Base-by-base conservation (phyloP, 345 rosid species). In the Erodium maritimum region DNA sequence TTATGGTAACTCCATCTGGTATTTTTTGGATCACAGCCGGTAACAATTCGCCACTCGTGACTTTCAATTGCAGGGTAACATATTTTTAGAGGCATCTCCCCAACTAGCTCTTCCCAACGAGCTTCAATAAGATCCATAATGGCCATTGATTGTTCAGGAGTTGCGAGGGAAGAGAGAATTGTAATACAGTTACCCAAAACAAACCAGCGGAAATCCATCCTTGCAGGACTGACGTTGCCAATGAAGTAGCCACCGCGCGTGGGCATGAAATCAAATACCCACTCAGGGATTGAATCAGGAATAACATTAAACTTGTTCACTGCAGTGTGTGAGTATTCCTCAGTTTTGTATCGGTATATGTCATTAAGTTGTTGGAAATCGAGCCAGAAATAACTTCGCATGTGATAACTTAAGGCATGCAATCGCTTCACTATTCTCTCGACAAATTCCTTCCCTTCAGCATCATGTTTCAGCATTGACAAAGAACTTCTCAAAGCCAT, bases 1-100 rank as follows among this genome's bases (percentile, higher is more conserved):
- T 71, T 71, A 52, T 71, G 75, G 58, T 71, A 71, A 61, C 75
- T 71, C 75, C 75, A 71, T 66, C 75, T 62, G 1, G 75, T 71
- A 55, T 71, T 71, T 68, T 71, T 71, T 25, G 75, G 75, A 63
- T 71, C 75, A 46, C 71, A 71, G 11, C 75, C 71, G n/a, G 75
- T 71, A 25, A 71, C 62, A 22, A 67, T 67, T 23, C 65, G 64
- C 75, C 75, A 71, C 12, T 67, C 71, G 21, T 71, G 75, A 52
- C 67, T 64, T 63, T 71, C 75, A 17, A 71, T 63, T 50, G 75
- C 75, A 50, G 75, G 75, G 22, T 71, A 71, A 20, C 37, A 25
- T 37, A 71, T 67, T 64, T 71, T 71, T 65, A 71, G 46, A 24
- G 75, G 75, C 75, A 71, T 71, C 45, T 71, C 75, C 50, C 75